Conservation (phyloP, 2,329 filamentous ascomycete genomes). For the Coniosporium uncinatum region DNA sequence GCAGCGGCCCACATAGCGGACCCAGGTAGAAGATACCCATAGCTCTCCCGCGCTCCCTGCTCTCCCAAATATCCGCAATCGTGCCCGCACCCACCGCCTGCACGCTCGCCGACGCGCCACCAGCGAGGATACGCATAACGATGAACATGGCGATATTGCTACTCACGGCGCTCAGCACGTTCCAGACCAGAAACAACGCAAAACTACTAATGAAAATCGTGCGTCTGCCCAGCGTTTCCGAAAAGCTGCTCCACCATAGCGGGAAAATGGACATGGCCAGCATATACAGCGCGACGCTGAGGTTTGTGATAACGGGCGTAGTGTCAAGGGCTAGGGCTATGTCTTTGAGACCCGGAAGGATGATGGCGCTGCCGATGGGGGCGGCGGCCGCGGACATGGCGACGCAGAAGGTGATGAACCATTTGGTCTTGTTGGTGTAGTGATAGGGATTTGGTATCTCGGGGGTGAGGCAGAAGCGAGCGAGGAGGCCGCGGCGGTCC, state of each 20-base stretch:
- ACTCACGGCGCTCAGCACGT: slow-evolving; percentile 22
- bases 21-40: slow-evolving; percentile 32
- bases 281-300: slow-evolving; percentile 33
- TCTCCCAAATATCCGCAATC: slow-evolving; percentile 29
- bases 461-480: slow-evolving; percentile 64
- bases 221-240: slow-evolving; percentile 24
- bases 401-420: slow-evolving; percentile 75
- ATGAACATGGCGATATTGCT: slow-evolving; percentile 28
- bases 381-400: slow-evolving; percentile 72
- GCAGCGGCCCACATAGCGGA: slow-evolving; percentile 26
- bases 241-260: slow-evolving; percentile 31
- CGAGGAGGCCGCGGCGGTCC: slow-evolving; percentile 67
- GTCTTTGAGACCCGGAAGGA: slow-evolving; percentile 51
- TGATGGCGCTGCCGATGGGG: slow-evolving; percentile 79
- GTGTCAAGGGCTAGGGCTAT: slow-evolving; percentile 23
- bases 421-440: slow-evolving; percentile 72
- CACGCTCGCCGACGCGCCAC: slow-evolving; percentile 26
- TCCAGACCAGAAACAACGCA: slow-evolving; percentile 22
- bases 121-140: slow-evolving; percentile 23
- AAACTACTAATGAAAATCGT: slow-evolving; percentile 28
- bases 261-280: slow-evolving; percentile 32
- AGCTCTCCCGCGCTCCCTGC: slow-evolving; percentile 24
- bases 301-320: slow-evolving; percentile 25
- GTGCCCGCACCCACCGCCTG: slow-evolving; percentile 29
- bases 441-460: slow-evolving; percentile 74